phyloP scores from a whole-genome alignment of 768 basidiomycete species.

The Leccinum rimulosum region DNA sequence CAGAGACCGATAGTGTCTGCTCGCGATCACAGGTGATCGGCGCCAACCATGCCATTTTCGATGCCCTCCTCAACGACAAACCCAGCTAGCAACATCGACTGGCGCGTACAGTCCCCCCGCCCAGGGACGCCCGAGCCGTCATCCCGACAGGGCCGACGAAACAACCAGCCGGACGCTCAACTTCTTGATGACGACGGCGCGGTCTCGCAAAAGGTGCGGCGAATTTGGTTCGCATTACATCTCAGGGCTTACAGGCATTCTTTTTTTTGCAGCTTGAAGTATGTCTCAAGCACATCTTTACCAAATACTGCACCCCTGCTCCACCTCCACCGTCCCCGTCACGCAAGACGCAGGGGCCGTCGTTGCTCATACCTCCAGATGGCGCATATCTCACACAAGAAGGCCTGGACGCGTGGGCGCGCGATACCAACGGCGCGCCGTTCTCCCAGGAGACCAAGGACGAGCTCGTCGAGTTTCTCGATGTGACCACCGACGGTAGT shows the following conservation, averaged over 20 bases:
- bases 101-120: conserved; percentile 45
- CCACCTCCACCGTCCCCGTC: conserved; percentile 19
- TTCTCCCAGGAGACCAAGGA: conserved; percentile 76
- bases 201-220: conserved; percentile 58
- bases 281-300: conserved; percentile 74
- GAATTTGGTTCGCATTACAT: background rate
- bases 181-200: conserved; percentile 71
- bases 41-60: conserved; percentile 13
- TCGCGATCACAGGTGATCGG: conserved; percentile 21
- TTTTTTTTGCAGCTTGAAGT: conserved; percentile 51
- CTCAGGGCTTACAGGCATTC: background rate
- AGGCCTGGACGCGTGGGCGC: conserved; percentile 73
- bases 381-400: conserved; percentile 56
- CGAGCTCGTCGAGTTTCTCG: conserved; percentile 73
- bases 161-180: conserved; percentile 45
- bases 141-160: conserved; percentile 57
- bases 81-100: conserved; percentile 5
- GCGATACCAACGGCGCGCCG: conserved; percentile 80
- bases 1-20: conserved; percentile 4
- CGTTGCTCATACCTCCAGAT: conserved; percentile 44
- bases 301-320: conserved; percentile 66
- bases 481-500: conserved; percentile 66
- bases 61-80: conserved; percentile 8
- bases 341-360: conserved; percentile 19
- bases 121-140: conserved; percentile 63